Percentiles rank a stretch among this genome's conserved stretches.
Evolutionary conservation across 139 green algal species (phyloP).

Genomic region (Choricystis sp.): DNA sequence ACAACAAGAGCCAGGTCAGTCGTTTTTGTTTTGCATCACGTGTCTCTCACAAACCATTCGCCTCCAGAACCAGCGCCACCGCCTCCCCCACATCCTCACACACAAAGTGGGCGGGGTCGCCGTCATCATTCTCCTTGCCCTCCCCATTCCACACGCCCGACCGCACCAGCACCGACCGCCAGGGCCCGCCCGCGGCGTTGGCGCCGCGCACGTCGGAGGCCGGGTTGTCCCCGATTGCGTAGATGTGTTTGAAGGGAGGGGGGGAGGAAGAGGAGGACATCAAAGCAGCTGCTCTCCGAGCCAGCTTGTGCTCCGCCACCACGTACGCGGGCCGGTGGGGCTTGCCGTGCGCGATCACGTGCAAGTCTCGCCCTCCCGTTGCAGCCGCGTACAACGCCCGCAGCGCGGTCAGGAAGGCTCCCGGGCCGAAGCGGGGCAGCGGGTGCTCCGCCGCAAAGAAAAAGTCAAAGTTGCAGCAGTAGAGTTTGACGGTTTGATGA

Average conservation of each 20-base stretch:
- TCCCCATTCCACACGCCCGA: conserved; percentile 49
- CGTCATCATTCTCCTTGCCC: conserved; percentile 22
- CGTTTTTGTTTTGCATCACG: too few relatives aligned
- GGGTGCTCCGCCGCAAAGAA: background rate
- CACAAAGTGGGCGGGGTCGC: conserved; percentile 38
- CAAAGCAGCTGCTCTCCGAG: background rate
- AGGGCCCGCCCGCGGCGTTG: conserved; percentile 40
- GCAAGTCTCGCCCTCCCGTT: background rate
- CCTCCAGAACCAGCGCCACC: conserved; percentile 12
- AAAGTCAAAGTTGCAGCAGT: conserved; percentile 1
- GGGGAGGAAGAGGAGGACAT: too few relatives aligned
- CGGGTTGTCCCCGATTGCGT: conserved; percentile 65
- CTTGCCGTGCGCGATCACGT: conserved; percentile 6
- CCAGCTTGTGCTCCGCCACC: background rate
- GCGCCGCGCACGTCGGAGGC: conserved; percentile 57
- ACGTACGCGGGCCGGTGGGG: conserved; percentile 3
- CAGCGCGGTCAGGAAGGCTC: background rate
- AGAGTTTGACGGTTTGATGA: background rate
- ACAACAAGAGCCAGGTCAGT: too few relatives aligned
- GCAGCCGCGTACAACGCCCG: background rate
- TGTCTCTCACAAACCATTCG: background rate
- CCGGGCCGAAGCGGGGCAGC: background rate
- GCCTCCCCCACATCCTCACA: conserved; percentile 47
- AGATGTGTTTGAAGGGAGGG: conserved; percentile 37
- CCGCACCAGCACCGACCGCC: conserved; percentile 60